Evolutionary conservation across 345 rosid genomes (phyloP), one percentile per base, ranked within the genome.

Genomic region (Geranium brycei): DNA sequence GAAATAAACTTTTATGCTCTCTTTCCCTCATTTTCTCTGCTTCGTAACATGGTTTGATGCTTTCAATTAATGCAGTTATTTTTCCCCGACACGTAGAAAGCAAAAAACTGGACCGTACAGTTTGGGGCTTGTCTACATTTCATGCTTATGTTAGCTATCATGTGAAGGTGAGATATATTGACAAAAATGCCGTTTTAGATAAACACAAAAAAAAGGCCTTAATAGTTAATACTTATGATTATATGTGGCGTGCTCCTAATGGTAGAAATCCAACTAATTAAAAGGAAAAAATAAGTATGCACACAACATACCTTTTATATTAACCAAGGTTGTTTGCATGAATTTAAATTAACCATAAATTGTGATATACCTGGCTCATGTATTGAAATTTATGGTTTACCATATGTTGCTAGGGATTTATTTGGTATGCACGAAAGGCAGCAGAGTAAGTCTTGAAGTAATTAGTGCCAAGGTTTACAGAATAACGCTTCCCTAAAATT

Each of bases 71-170:
- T 69, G 79, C 83, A 95, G 99, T 87, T 56, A 87, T 95, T 64
- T 80, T 79, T 18, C 95, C 97, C 31, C 85, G 95, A 51, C 95
- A 95, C 63, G 96, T 91, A 13, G 99, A 95, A 58, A 92, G 95
- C 63, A 81, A 77, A 71, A 91, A 87, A 74, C 78, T 95, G 65
- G 99, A 87, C 68, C 87, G 80, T 18, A 87, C 96, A 4, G 97
- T 95, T 31, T 91, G 95, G 96, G 85, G 83, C 72, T 80, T 88
- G 68, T 88, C 91, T 1, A 88, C 96, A 51, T 91, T 95, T 75
- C 91, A 87, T 79, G 95, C 99, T 58, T 91, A 91, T 73, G 99
- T 91, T 71, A 91, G 88, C 69, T 95, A 95, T 78, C 97, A 95
- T 62, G 91, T 91, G 64, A 91, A 95, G 91, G 97, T 95, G 61